phyloP scores from a whole-genome alignment of 805 yeast species.

The Saccharomycopsis amapae region DNA sequence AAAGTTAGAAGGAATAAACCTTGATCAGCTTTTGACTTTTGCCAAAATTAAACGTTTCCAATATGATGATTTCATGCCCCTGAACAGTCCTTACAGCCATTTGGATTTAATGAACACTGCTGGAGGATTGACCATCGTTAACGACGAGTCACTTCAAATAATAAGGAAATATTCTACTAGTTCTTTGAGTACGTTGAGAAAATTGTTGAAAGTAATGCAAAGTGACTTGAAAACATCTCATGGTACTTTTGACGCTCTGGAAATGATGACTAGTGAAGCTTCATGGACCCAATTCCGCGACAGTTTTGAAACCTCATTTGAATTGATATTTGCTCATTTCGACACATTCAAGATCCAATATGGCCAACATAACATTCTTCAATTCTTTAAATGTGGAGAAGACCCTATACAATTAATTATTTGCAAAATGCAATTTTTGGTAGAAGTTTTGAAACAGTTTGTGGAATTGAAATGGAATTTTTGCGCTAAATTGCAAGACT shows the following conservation, averaged over 20 bases:
- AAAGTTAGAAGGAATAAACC: slow-evolving; percentile 15
- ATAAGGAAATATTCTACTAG: slow-evolving; percentile 10
- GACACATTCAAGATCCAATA: slow-evolving; percentile 1
- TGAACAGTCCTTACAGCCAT: background rate
- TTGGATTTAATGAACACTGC: background rate
- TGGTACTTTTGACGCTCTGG: no score
- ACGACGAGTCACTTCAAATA: background rate
- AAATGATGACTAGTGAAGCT: no score
- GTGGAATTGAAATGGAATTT: slow-evolving; percentile 13
- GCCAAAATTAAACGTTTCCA: slow-evolving; percentile 3
- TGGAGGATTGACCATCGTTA: background rate
- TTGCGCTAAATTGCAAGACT: no score
- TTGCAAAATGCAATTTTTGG: slow-evolving; percentile 13
- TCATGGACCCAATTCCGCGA: background rate
- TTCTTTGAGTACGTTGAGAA: slow-evolving; percentile 5
- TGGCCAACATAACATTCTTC: slow-evolving; percentile 1
- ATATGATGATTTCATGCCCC: background rate
- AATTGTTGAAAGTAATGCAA: slow-evolving; percentile 8
- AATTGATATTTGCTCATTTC: slow-evolving; percentile 2
- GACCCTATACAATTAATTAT: slow-evolving; percentile 8
- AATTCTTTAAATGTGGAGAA: slow-evolving; percentile 15
- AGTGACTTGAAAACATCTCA: no score
- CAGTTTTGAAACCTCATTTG: slow-evolving; percentile 12
- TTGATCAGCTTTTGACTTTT: slow-evolving; percentile 15
- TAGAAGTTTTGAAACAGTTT: slow-evolving; percentile 10